phyloP scores from a whole-genome alignment of 2,329 filamentous ascomycete species.

The Trichoderma semiorbis region DNA sequence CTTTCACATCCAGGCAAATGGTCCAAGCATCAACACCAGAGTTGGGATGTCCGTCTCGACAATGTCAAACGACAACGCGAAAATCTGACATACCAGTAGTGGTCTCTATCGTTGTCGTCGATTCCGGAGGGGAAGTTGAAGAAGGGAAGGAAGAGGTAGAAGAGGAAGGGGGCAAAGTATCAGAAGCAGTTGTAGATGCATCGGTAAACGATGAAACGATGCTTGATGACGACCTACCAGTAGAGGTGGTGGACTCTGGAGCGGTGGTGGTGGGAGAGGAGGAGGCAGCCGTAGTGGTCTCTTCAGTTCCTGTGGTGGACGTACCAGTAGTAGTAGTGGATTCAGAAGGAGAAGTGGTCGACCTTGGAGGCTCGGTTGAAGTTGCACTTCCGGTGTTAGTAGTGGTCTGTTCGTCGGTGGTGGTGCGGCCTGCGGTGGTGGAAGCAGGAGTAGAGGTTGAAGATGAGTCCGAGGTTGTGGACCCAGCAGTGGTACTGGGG shows the following conservation, averaged over 20 bases:
- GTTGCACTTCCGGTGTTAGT: neutral
- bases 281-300: constrained; percentile 32
- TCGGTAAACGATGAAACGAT: constrained; percentile 24
- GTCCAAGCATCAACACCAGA: neutral
- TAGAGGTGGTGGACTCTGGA: constrained; percentile 29
- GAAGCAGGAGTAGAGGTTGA: constrained; percentile 1
- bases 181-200: constrained; percentile 27
- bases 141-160: constrained; percentile 20
- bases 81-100: constrained; percentile 33
- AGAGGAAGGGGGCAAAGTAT: constrained; percentile 25
- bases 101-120: constrained; percentile 20
- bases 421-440: neutral
- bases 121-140: constrained; percentile 19
- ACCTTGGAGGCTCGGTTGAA: neutral
- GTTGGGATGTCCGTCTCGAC: constrained; percentile 2
- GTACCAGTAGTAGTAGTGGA: constrained; percentile 23
- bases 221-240: constrained; percentile 33
- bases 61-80: constrained; percentile 21
- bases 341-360: constrained; percentile 13
- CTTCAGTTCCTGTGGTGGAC: constrained; percentile 26
- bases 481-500: neutral
- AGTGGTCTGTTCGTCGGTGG: constrained; percentile 1
- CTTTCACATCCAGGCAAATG: neutral
- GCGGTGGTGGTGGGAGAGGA: constrained; percentile 27
- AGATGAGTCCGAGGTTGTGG: neutral